These are phyloP conservation scores for Colletotrichum destructivum DNA, from an alignment of 2,329 filamentous ascomycete genomes.

Conservation along the genomic window DNA sequence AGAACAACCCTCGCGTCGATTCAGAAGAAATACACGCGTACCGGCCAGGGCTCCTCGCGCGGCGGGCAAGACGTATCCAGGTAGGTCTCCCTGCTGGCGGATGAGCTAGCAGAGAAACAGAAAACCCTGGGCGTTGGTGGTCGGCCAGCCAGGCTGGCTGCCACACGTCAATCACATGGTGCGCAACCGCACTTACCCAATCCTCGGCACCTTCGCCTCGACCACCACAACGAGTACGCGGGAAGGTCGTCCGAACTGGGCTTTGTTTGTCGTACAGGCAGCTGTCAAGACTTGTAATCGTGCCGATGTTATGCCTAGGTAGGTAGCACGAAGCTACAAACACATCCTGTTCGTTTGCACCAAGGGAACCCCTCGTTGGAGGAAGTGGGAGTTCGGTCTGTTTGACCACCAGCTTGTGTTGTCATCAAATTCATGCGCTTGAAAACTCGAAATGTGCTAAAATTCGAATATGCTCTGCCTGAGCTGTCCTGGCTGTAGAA, in stretches of 20 bases:
- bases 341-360: background rate
- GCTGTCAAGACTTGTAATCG: slow-evolving; percentile 3
- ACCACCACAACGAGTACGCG: background rate
- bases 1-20: background rate
- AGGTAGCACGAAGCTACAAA: background rate
- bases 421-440: slow-evolving; percentile 6
- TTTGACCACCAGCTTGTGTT: background rate
- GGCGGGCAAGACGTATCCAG: background rate
- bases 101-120: background rate
- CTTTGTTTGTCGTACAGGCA: background rate
- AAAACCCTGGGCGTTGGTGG: background rate
- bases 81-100: background rate
- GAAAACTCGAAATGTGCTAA: slow-evolving; percentile 1
- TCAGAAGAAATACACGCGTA: background rate
- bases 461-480: slow-evolving; percentile 19
- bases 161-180: slow-evolving; percentile 10
- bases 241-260: slow-evolving; percentile 10
- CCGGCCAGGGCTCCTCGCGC: background rate
- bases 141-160: background rate
- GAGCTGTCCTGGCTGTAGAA: slow-evolving; percentile 40
- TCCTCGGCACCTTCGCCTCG: slow-evolving; percentile 2
- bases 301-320: background rate
- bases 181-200: background rate
- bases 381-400: background rate
- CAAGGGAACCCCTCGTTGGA: background rate